Conservation (phyloP, 1,284 basidiomycete genomes). For the Anthracocystis setariae region DNA sequence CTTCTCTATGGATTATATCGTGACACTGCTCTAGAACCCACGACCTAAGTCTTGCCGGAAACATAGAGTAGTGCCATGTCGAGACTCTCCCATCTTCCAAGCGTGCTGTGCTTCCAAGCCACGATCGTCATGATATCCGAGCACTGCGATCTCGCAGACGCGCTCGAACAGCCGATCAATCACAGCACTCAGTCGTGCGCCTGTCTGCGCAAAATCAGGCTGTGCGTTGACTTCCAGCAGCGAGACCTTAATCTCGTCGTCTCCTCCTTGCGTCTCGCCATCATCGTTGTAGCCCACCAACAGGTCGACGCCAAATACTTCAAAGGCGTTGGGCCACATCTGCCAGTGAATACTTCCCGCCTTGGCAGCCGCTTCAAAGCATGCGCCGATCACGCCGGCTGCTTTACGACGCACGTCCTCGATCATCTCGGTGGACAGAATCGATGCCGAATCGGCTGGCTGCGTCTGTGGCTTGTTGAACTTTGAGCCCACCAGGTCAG, state of each 20-base stretch:
- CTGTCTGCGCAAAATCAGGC: conserved; percentile 93
- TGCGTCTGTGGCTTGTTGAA: conserved; percentile 36
- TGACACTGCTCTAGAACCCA: conserved; percentile 27
- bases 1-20: no score
- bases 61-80: conserved; percentile 51
- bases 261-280: background rate
- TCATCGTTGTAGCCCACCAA: conserved; percentile 73
- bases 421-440: conserved; percentile 70
- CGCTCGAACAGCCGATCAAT: conserved; percentile 79
- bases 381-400: conserved; percentile 75
- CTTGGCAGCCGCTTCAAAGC: conserved; percentile 84
- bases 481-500: conserved; percentile 67
- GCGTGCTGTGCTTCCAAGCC: background rate
- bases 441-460: conserved; percentile 58
- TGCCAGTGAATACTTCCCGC: conserved; percentile 85
- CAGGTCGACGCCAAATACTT: conserved; percentile 92
- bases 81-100: conserved; percentile 51
- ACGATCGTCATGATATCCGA: conserved; percentile 36
- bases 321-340: conserved; percentile 88
- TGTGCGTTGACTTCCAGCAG: conserved; percentile 93
- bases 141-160: conserved; percentile 54
- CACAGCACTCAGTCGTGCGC: conserved; percentile 81
- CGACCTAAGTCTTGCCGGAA: conserved; percentile 48
- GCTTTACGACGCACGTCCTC: conserved; percentile 33
- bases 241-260: conserved; percentile 73